Base-by-base conservation (phyloP, 805 yeast genomes). In the Myxozyma geophila region DNA sequence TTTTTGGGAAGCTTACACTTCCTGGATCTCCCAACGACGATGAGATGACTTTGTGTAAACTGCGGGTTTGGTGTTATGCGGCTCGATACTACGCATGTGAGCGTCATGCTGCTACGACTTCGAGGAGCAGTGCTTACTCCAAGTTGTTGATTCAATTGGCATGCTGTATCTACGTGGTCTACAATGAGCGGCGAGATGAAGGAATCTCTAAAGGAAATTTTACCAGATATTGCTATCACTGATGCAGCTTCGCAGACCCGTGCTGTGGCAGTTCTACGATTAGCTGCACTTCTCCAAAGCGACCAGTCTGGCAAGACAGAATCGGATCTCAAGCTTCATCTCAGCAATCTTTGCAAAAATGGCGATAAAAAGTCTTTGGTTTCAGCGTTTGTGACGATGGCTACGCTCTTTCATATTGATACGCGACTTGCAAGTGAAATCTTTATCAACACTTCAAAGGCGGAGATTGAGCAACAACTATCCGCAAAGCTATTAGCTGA, bases 381-480 rank as follows among this genome's bases (percentile, higher is more conserved):
- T 13, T 53, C 54, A 41, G 77, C 72, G 12, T 75, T 74, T 61
- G 66, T 74, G 3, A 66, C 71, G 12, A 56, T 75, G 15, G 62
- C 70, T 0, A 57, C 71, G 23, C 63, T 70, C n/a, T 71, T 70
- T 51, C 76, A 73, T 39, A 55, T 74, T 23, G 66, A 74, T 56
- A 70, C 72, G 1, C 62, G 44, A 23, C 48, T 71, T 13, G 77
- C 72, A 1, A 66, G 65, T 13, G 59, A 57, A 15, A 40, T 75
- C 12, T 75, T 75, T 50, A 64, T 66, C 21, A 66, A 57, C n/a
- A 56, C 53, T 28, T 49, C 70, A 36, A 70, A 66, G 36, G 54
- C 62, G 37, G 62, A 63, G 17, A 41, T 17, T 7, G 58, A 59
- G 57, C 50, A 70, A 49, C 36, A 69, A 52, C 47, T 64, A 12